Evolutionary conservation across 2,329 filamentous ascomycete species (phyloP).

Genomic region (Fusarium clavum): DNA sequence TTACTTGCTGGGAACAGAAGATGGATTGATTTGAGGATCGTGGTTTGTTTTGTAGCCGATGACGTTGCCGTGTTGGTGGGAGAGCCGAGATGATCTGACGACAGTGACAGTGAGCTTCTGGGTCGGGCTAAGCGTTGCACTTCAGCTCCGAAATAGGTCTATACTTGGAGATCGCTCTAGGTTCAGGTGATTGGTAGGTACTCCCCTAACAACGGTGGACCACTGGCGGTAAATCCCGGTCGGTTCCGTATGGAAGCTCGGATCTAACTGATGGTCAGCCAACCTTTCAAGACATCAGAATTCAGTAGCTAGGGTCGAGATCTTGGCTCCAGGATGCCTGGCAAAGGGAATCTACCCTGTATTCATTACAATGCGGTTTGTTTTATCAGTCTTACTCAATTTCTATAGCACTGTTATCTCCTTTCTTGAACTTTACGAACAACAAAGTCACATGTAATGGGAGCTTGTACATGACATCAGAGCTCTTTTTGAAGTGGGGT

Average conservation of each 20-base stretch:
- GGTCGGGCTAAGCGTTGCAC: slow-evolving; percentile 12
- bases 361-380: background rate
- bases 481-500: slow-evolving; percentile 5
- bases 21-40: slow-evolving; percentile 18
- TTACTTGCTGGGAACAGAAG: slow-evolving; percentile 22
- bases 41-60: slow-evolving; percentile 42
- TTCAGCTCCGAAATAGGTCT: slow-evolving; percentile 13
- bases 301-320: slow-evolving; percentile 25
- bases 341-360: slow-evolving; percentile 10
- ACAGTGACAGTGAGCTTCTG: slow-evolving; percentile 25
- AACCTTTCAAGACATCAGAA: slow-evolving; percentile 36
- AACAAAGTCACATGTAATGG: slow-evolving; percentile 4
- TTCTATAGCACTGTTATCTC: background rate
- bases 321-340: slow-evolving; percentile 16
- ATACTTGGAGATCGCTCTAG: background rate
- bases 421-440: background rate
- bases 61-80: slow-evolving; percentile 42
- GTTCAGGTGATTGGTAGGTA: slow-evolving; percentile 7
- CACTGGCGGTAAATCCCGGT: slow-evolving; percentile 44
- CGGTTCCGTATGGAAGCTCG: slow-evolving; percentile 32
- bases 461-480: slow-evolving; percentile 16
- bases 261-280: slow-evolving; percentile 27
- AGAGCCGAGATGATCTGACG: slow-evolving; percentile 45
- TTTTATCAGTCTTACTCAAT: background rate
- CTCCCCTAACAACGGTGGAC: slow-evolving; percentile 19